A percentile compares a stretch with the other conserved stretches of the same genome.
Evolutionary conservation across 1,284 basidiomycete genomes (phyloP).

Genomic region (Ustilago bromivora): DNA sequence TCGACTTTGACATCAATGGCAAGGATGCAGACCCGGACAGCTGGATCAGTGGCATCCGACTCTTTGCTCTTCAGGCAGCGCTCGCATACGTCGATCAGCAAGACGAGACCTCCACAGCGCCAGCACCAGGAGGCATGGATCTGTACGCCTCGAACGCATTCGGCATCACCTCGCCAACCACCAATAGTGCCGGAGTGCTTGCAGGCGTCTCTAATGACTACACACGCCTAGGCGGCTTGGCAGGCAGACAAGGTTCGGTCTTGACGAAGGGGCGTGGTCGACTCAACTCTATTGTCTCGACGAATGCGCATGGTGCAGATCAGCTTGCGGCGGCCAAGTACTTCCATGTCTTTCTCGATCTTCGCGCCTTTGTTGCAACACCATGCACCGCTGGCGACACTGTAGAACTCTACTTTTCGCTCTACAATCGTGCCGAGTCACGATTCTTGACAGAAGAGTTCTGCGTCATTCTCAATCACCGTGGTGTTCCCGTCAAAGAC

Average conservation of each 20-base stretch:
- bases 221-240: constrained; percentile 14
- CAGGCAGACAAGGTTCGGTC: constrained; percentile 18
- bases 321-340: constrained; percentile 45
- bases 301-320: constrained; percentile 8
- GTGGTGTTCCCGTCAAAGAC: constrained; percentile 84
- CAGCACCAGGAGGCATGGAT: constrained; percentile 49
- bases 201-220: constrained; percentile 40
- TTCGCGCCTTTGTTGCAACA: constrained; percentile 90
- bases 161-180: constrained; percentile 55
- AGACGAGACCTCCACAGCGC: constrained; percentile 15
- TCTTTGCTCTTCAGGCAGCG: constrained; percentile 68
- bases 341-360: constrained; percentile 84
- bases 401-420: constrained; percentile 90
- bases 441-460: constrained; percentile 95
- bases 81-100: constrained; percentile 68
- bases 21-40: constrained; percentile 58
- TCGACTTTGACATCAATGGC: constrained; percentile 72
- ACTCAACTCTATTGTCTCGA: constrained; percentile 17
- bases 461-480: constrained; percentile 88
- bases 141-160: constrained; percentile 57
- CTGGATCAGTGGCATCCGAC: constrained; percentile 66
- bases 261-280: constrained; percentile 11
- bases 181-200: constrained; percentile 50
- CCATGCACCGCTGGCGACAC: constrained; percentile 90
- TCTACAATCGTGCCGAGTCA: constrained; percentile 84